Evolutionary conservation across 345 rosid genomes (phyloP).

Genomic region (Moricandia moricandioides): DNA sequence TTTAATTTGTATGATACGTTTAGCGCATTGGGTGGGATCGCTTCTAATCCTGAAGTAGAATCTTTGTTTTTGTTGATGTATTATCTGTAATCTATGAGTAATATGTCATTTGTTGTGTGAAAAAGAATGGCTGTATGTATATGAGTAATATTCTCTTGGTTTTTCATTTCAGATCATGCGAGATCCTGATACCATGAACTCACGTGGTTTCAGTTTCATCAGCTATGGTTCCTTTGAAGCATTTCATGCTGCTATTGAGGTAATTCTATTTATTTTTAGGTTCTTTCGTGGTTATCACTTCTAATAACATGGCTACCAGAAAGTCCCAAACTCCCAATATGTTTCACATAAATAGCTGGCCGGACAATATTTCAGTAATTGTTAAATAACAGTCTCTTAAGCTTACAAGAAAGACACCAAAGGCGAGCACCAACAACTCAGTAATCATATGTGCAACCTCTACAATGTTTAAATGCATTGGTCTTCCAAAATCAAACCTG

Average conservation of each 20-base stretch:
- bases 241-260: slow-evolving; percentile 98
- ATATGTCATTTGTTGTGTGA: neutral
- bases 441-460: neutral
- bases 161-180: slow-evolving; percentile 68
- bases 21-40: slow-evolving; percentile 94
- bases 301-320: neutral
- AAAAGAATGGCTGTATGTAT: neutral
- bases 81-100: neutral
- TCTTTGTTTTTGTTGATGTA: neutral
- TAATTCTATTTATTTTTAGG: slow-evolving; percentile 22
- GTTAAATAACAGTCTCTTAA: slow-evolving; percentile 90
- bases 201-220: slow-evolving; percentile 83
- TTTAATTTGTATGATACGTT: slow-evolving; percentile 83
- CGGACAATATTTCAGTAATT: slow-evolving; percentile 94
- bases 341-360: slow-evolving; percentile 38
- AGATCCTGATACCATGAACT: slow-evolving; percentile 94
- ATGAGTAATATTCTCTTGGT: neutral
- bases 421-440: slow-evolving; percentile 68
- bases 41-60: slow-evolving; percentile 84
- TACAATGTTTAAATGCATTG: neutral
- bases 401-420: slow-evolving; percentile 91
- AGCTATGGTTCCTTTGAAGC: slow-evolving; percentile 97
- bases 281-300: neutral
- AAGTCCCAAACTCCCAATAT: neutral
- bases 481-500: neutral